Evolutionary conservation across 805 yeast genomes (phyloP), one percentile per base, ranked within the genome.

Genomic region (Kurtzmaniella fragi): DNA sequence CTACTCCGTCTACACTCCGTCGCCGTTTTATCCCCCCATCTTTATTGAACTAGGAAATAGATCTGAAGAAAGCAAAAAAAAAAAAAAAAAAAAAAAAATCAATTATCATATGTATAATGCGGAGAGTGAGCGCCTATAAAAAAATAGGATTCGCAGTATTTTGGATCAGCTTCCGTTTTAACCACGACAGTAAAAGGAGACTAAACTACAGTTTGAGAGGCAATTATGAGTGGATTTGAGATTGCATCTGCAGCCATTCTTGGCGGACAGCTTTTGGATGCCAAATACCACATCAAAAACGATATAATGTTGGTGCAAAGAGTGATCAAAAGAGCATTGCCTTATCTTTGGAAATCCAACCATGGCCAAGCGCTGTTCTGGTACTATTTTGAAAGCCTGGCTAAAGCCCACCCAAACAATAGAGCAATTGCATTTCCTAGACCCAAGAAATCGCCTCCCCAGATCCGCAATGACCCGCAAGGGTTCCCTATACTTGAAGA

Each of bases 341-440:
- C 69, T 2, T 80, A 71, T 47, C 56, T 65, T 8, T 59, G 59
- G 47, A 54, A 54, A 36, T 49, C 56, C 11, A 52, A 53, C 30
- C 50, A 68, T 17, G 70, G 69, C 30, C 63, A 58, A 39, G 77
- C 81, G 38, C 80, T 81, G 49, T 73, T 74, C 50, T 88, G 93
- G 89, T 82, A 85, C 56, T 47, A 62, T 13, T 78, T 88, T 48
- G 95, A 84, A 48, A 46, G 61, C 20, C 60, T 73, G n/a, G 89
- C 72, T 3, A 40, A 52, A 17, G 56, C 61, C 39, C 51, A 74
- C 45, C 78, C 83, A 4, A 58, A 78, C 45, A 69, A 69, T 29
- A 52, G 60, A 13, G 95, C 91, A 1, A 54, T 90, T n/a, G 65
- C 77, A 2, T 89, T 80, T 53, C 73, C 84, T 5, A 67, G 77